Base-by-base conservation (phyloP, 2,329 filamentous ascomycete genomes). In the Xylariaceae sp. region DNA sequence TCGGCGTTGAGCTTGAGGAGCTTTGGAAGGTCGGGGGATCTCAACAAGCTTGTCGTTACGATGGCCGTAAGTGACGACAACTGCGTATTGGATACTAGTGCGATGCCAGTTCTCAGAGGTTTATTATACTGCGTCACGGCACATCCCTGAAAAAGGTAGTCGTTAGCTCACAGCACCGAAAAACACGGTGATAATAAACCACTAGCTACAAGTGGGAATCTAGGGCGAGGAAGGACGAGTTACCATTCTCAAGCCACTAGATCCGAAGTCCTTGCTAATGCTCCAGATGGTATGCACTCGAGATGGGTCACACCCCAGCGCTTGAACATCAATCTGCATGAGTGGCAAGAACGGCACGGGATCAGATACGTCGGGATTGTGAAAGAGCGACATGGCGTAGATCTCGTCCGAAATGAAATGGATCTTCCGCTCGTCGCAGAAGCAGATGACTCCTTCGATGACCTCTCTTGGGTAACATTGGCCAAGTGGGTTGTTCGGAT, bases 231-330 rank as follows among this genome's bases (percentile, higher is more conserved):
- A n/a, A n/a, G n/a, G n/a, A n/a, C 25, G 25, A 19, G 34, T 14
- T 55, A 79, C 66, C 27, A 81, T 29, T 8, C 49, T 41, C 5
- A 49, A 22, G 2, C 49, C 49, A 22, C 29, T 52, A 2, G 39
- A 44, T 17, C 49, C 49, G 3, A 52, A 39, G 22, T 52, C 49
- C 32, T 52, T 52, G 22, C 49, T 52, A 2, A 44, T 37, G 16
- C 49, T 43, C 43, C 47, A 52, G 4, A 52, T 32, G 16, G 37
- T 20, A 35, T 52, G 49, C 4, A 52, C 44, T 6, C 29, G 34
- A 29, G 39, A 40, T 6, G 33, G 19, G 22, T 47, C 40, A 17
- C 32, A 35, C 3, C 43, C 46, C 10, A 42, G 19, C 7, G n/a
- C 27, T n/a, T 16, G 6, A 22, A 38, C 17, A 19, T 49, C 44